A percentile compares a stretch with the other conserved stretches of the same genome.
phyloP scores from a whole-genome alignment of 495 filamentous ascomycete species.

The Talaromyces ruber region DNA sequence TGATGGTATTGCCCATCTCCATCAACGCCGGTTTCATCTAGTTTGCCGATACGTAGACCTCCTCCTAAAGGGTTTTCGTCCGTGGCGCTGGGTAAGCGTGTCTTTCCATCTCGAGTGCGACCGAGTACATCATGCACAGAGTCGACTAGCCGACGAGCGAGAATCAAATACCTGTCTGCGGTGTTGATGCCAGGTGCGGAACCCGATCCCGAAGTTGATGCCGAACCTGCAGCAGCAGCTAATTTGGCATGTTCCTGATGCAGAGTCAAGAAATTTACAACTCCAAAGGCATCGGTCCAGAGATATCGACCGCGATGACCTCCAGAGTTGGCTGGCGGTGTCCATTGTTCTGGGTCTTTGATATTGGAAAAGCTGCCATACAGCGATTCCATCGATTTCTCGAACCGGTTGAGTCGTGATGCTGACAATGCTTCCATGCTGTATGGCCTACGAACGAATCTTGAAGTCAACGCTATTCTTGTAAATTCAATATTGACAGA shows the following conservation, averaged over 20 bases:
- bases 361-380: conserved; percentile 29
- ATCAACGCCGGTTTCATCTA: conserved; percentile 41
- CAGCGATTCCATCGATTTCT: conserved; percentile 28
- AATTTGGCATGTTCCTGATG: conserved; percentile 30
- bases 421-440: neutral
- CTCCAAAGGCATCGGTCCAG: conserved; percentile 64
- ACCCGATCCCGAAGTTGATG: neutral
- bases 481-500: neutral
- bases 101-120: conserved; percentile 39
- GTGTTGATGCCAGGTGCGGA: conserved; percentile 8
- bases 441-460: neutral
- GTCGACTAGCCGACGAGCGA: conserved; percentile 42
- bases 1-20: conserved; percentile 62
- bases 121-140: conserved; percentile 52
- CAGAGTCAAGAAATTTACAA: conserved; percentile 58
- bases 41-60: conserved; percentile 57
- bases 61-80: conserved; percentile 47
- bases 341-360: conserved; percentile 25
- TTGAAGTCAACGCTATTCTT: neutral
- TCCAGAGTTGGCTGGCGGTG: conserved; percentile 41
- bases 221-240: conserved; percentile 8
- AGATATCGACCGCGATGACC: conserved; percentile 59
- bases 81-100: conserved; percentile 44
- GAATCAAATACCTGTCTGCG: conserved; percentile 36
- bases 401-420: conserved; percentile 22